These are phyloP conservation scores for Theobroma cacao DNA, from an alignment of 345 rosid species.

Conservation along the genomic window DNA sequence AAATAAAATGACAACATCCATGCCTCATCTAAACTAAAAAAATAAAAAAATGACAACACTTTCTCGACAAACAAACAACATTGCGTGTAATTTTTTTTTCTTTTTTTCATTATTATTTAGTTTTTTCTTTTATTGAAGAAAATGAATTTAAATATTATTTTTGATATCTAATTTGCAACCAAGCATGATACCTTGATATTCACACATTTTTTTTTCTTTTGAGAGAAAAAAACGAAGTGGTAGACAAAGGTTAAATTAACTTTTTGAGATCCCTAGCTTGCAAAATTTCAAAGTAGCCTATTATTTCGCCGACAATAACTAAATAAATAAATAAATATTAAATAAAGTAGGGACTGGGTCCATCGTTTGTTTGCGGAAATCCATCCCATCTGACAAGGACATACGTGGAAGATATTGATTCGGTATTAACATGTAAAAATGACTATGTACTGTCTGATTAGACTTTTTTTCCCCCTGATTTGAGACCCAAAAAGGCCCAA, in stretches of 20 bases:
- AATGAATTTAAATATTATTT: too few relatives aligned
- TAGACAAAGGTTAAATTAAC: not conserved
- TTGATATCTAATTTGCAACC: too few relatives aligned
- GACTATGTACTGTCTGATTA: not conserved
- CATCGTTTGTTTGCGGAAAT: not conserved
- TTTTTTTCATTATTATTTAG: too few relatives aligned
- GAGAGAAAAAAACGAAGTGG: not conserved
- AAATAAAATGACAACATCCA: not conserved
- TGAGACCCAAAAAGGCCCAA: not conserved
- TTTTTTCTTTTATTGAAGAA: too few relatives aligned
- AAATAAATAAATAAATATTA: not conserved
- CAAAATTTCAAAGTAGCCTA: not conserved
- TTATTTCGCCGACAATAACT: not conserved
- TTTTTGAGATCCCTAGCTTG: not conserved
- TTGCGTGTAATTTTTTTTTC: too few relatives aligned
- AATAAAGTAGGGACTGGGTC: not conserved
- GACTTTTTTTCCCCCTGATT: not conserved
- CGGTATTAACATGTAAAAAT: not conserved
- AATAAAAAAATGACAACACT: not conserved
- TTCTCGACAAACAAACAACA: not conserved
- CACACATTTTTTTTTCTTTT: not conserved
- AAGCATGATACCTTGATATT: too few relatives aligned
- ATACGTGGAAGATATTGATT: not conserved
- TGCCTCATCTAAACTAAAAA: too few relatives aligned
- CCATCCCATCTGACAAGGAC: not conserved